A percentile compares a stretch with the other conserved stretches of the same genome.
Evolutionary conservation across 208 protist genomes (phyloP).

Genomic region (Zelonia costaricensis): DNA sequence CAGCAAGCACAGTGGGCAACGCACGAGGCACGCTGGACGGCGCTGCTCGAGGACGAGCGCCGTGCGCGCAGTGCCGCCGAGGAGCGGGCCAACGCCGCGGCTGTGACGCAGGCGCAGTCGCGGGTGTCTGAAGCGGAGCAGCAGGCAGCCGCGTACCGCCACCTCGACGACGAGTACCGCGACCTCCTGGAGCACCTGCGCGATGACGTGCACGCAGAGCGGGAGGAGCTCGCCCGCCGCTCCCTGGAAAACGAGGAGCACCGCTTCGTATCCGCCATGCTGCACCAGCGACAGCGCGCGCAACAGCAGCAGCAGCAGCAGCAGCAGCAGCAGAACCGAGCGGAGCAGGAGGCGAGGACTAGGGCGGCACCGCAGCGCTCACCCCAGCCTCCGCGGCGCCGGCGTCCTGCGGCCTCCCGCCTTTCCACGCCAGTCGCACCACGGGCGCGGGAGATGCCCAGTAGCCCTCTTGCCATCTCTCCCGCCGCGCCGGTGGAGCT

Average conservation of each 20-base stretch:
- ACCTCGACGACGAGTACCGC: conserved; percentile 19
- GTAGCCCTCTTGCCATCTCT: conserved; percentile 4
- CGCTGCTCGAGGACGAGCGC: conserved; percentile 3
- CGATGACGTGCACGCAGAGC: conserved; percentile 29
- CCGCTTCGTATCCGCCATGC: conserved; percentile 37
- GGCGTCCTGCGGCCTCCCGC: too few species aligned
- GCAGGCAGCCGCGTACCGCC: conserved; percentile 11
- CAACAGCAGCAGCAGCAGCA: neutral
- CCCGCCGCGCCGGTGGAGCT: conserved; percentile 13
- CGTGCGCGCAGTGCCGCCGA: conserved; percentile 6
- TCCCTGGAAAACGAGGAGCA: conserved; percentile 55
- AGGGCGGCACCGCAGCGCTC: neutral
- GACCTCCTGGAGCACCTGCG: conserved; percentile 7
- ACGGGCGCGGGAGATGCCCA: neutral
- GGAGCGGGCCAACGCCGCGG: neutral
- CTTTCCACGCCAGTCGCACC: conserved; percentile 7
- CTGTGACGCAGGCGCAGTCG: conserved; percentile 13
- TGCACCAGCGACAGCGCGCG: conserved; percentile 13
- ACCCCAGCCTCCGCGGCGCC: too few species aligned
- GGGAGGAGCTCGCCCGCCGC: conserved; percentile 40
- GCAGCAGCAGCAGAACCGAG: neutral
- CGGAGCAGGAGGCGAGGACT: too few species aligned
- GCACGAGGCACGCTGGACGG: conserved; percentile 2
- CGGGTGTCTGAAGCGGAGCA: conserved; percentile 13
- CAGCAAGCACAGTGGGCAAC: conserved; percentile 19